These are phyloP conservation scores for Mycena capillaripes DNA, from an alignment of 768 basidiomycete species.

Conservation along the genomic window DNA sequence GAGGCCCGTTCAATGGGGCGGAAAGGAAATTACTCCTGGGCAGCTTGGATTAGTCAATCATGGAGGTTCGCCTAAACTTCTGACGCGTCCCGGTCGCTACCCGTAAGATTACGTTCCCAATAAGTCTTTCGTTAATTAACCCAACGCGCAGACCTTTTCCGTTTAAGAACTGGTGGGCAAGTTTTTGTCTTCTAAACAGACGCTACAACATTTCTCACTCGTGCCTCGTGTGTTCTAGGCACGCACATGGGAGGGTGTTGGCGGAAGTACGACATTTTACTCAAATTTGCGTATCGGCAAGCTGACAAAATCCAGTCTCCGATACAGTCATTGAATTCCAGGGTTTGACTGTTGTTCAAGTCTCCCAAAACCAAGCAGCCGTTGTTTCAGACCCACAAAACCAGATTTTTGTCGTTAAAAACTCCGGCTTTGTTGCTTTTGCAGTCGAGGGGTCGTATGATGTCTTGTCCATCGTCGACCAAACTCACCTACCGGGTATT, in stretches of 20 bases:
- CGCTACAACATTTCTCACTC: no score
- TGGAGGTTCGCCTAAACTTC: constrained; percentile 84
- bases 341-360: constrained; percentile 88
- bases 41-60: constrained; percentile 83
- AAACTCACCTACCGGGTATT: constrained; percentile 77
- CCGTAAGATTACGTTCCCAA: constrained; percentile 52
- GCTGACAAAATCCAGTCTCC: constrained; percentile 64
- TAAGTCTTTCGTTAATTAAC: background rate
- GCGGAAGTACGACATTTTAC: constrained; percentile 65
- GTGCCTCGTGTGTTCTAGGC: no score
- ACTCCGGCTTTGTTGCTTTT: constrained; percentile 83
- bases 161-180: constrained; percentile 90
- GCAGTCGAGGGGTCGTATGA: constrained; percentile 84
- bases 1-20: constrained; percentile 77
- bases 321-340: constrained; percentile 87
- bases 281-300: background rate
- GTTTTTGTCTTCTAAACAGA: no score
- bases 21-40: constrained; percentile 80
- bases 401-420: constrained; percentile 83
- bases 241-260: constrained; percentile 76
- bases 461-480: constrained; percentile 87
- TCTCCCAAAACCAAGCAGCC: constrained; percentile 88
- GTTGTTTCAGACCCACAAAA: constrained; percentile 84
- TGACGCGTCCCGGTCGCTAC: constrained; percentile 83
- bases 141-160: constrained; percentile 57